phyloP scores from a whole-genome alignment of 1,284 basidiomycete genomes.

The Pascua sp. region DNA sequence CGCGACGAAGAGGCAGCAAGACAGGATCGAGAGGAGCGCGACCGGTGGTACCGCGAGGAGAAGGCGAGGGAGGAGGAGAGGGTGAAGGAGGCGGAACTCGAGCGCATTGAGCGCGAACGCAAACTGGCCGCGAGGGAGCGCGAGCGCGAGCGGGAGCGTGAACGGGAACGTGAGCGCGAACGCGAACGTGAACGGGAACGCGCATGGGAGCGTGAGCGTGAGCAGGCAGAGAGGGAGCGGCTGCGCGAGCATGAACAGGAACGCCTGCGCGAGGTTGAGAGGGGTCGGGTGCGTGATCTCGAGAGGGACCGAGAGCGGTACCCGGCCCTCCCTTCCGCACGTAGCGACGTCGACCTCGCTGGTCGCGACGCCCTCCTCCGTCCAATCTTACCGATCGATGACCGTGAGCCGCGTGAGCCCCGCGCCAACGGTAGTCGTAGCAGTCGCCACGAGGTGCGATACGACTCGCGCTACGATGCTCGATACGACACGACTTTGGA shows the following conservation, averaged over 20 bases:
- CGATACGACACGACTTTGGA: too few species aligned
- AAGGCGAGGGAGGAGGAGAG: background rate
- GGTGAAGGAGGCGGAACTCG: background rate
- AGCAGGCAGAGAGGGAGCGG: background rate
- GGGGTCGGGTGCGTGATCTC: too few species aligned
- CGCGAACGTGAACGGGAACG: conserved; percentile 1
- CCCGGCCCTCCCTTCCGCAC: too few species aligned
- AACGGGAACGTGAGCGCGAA: background rate
- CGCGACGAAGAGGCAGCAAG: background rate
- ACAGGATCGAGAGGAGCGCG: background rate
- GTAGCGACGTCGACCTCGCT: too few species aligned
- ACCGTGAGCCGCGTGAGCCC: too few species aligned
- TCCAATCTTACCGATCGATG: too few species aligned
- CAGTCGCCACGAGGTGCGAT: too few species aligned
- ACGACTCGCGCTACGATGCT: too few species aligned
- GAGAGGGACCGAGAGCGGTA: too few species aligned
- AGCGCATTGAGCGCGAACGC: background rate
- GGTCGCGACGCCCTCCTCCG: too few species aligned
- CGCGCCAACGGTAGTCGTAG: too few species aligned
- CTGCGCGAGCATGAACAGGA: background rate
- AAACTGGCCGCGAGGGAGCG: background rate
- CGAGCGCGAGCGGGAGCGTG: background rate
- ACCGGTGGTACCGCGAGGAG: background rate
- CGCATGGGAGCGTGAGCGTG: conserved; percentile 1
- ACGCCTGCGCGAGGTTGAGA: background rate